Evolutionary conservation across 2,329 filamentous ascomycete genomes (phyloP), one percentile per base, ranked within the genome.

Genomic region (Verticillium alfalfae): DNA sequence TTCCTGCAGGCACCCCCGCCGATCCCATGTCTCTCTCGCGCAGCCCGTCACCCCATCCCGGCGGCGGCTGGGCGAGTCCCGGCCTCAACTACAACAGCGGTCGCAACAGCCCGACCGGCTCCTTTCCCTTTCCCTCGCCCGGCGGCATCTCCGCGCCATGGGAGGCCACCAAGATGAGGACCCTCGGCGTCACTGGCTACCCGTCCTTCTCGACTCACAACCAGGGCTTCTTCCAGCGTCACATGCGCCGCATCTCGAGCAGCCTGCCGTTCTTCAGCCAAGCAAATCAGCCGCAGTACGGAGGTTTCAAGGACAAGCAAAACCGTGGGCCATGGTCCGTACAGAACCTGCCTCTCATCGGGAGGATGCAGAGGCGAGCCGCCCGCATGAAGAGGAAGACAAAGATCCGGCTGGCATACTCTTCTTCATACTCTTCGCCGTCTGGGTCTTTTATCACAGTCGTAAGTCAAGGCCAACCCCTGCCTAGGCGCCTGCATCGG

Each of bases 31-130:
- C 91, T 67, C 79, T 94, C 65, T 95, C 93, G 67, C 88, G 92
- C 77, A 96, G 92, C 72, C 92, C 93, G 58, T 97, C 92, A 61
- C 94, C 93, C 65, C 84, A 87, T 65, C 89, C 88, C 64, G 90
- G 90, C 70, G 92, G 92, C 72, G 93, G 93, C 69, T 97, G 94
- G 93, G 87, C 91, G 61, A 95, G 89, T 76, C 92, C 90, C 61
- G 91, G 88, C 66, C 83, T 92, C 71, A 89, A 86, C 71, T 87
- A 86, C 66, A 75, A 79, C 62, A 91, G 89, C 73, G 89, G 89
- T 64, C 84, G 85, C 67, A 86, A 86, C 41, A 92, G 88, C 72
- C 89, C 91, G 67, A 78, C 76, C 13, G 54, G 26, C 54, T 56
- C 26, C 13, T 56, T 34, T 15, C 26, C 26, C 12, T 82, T 75